phyloP scores from a whole-genome alignment of 768 basidiomycete genomes.

The Boletus sp. region DNA sequence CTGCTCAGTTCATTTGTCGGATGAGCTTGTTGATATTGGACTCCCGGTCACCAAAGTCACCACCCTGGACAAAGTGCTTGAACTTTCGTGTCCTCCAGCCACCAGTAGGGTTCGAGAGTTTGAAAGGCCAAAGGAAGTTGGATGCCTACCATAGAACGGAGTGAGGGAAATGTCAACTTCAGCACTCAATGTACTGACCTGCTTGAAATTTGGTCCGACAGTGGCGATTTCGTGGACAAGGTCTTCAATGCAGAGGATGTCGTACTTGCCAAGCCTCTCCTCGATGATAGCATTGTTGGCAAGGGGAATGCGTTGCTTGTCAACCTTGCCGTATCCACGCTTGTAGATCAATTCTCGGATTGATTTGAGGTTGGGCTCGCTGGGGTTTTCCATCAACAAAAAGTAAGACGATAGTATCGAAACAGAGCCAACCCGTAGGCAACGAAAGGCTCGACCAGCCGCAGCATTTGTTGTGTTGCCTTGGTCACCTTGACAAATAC shows the following conservation, averaged over 20 bases:
- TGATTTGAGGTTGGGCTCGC: slow-evolving; percentile 95
- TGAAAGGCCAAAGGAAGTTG: slow-evolving; percentile 99
- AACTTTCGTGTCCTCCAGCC: slow-evolving; percentile 98
- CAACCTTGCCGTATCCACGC: slow-evolving; percentile 97
- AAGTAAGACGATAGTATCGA: not conserved
- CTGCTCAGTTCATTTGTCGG: slow-evolving; percentile 81
- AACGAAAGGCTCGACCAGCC: slow-evolving; percentile 94
- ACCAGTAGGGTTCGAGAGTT: slow-evolving; percentile 97
- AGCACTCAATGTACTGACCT: slow-evolving; percentile 48
- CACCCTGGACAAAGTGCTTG: slow-evolving; percentile 94
- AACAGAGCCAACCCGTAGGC: slow-evolving; percentile 77
- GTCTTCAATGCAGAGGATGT: slow-evolving; percentile 96
- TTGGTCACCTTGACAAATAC: slow-evolving; percentile 96
- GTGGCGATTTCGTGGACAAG: slow-evolving; percentile 96
- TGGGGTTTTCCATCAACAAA: slow-evolving; percentile 27
- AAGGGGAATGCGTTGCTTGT: slow-evolving; percentile 96
- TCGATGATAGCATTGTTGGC: slow-evolving; percentile 94
- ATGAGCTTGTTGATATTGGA: slow-evolving; percentile 96
- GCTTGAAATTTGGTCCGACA: slow-evolving; percentile 98
- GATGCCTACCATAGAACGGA: slow-evolving; percentile 49
- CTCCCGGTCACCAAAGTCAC: slow-evolving; percentile 98
- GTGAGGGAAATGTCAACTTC: not conserved
- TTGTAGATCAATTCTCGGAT: slow-evolving; percentile 99
- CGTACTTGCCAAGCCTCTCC: slow-evolving; percentile 82
- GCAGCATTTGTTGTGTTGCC: slow-evolving; percentile 97